These are phyloP conservation scores for Dioszegia aurantiaca DNA, from an alignment of 768 basidiomycete genomes.

Conservation along the genomic window DNA sequence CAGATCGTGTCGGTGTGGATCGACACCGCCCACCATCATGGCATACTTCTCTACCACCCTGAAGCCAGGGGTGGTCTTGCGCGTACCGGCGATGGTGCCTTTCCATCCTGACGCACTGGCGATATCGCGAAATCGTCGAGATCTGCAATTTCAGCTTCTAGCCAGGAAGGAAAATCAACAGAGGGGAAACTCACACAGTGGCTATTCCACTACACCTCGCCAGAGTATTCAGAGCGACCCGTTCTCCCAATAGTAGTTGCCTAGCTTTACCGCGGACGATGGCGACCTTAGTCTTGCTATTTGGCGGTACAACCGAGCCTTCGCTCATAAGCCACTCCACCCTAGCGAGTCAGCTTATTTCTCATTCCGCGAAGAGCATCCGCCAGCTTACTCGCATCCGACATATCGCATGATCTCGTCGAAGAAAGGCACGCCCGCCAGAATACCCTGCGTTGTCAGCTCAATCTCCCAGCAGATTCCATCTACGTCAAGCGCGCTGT, in stretches of 20 bases:
- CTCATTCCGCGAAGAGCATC: neutral
- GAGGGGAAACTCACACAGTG: constrained; percentile 65
- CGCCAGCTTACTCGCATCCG: constrained; percentile 73
- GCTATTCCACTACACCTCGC: constrained; percentile 96
- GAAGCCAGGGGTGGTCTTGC: constrained; percentile 98
- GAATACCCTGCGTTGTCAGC: constrained; percentile 57
- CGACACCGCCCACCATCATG: constrained; percentile 95
- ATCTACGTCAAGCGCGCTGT: neutral
- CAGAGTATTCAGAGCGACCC: constrained; percentile 86
- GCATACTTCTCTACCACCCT: constrained; percentile 96
- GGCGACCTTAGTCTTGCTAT: constrained; percentile 62
- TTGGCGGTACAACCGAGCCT: constrained; percentile 76
- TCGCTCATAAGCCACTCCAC: constrained; percentile 92
- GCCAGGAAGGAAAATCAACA: no score
- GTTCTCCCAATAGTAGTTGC: constrained; percentile 82
- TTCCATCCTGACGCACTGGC: constrained; percentile 74
- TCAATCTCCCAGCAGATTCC: neutral
- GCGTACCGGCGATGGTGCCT: constrained; percentile 87
- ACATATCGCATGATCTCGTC: constrained; percentile 85
- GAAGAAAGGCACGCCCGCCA: constrained; percentile 94
- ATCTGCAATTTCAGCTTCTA: constrained; percentile 61
- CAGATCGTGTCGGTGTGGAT: constrained; percentile 92
- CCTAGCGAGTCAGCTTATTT: constrained; percentile 55
- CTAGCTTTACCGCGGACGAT: constrained; percentile 87
- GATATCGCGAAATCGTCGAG: constrained; percentile 73